phyloP scores from a whole-genome alignment of 495 filamentous ascomycete genomes.

The Penicillium paxilli region DNA sequence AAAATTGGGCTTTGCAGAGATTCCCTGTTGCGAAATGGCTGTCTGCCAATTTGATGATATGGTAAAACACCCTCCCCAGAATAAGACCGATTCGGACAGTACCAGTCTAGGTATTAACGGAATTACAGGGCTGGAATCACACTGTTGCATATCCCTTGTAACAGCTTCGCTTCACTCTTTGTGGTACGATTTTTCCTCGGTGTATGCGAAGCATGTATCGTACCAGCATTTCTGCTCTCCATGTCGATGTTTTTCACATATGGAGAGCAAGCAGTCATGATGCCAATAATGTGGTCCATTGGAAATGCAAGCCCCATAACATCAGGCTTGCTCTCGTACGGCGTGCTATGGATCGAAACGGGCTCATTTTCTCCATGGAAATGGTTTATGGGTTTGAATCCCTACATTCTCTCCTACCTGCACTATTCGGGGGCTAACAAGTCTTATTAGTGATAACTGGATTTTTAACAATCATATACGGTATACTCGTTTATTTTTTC shows the following conservation, averaged over 20 bases:
- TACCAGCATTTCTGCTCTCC: slow-evolving; percentile 39
- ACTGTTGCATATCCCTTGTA: slow-evolving; percentile 37
- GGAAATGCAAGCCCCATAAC: slow-evolving; percentile 43
- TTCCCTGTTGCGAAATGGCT: slow-evolving; percentile 43
- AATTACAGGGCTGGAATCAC: slow-evolving; percentile 31
- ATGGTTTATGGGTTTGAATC: slow-evolving; percentile 36
- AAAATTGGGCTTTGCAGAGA: slow-evolving; percentile 41
- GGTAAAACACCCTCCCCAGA: slow-evolving; percentile 14
- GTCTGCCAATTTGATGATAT: slow-evolving; percentile 36
- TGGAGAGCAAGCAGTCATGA: slow-evolving; percentile 40
- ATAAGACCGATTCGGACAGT: neutral
- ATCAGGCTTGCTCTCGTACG: slow-evolving; percentile 41
- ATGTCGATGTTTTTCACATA: slow-evolving; percentile 48
- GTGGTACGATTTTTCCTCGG: slow-evolving; percentile 43
- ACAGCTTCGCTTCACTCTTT: slow-evolving; percentile 39
- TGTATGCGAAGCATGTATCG: slow-evolving; percentile 40
- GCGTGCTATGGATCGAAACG: slow-evolving; percentile 43
- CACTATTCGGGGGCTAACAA: neutral
- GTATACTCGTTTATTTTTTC: slow-evolving; percentile 47
- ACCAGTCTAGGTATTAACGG: neutral
- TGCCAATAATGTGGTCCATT: slow-evolving; percentile 45
- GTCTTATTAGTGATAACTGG: slow-evolving; percentile 40
- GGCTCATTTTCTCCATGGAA: slow-evolving; percentile 40
- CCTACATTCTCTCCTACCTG: too few species aligned
- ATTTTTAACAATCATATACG: slow-evolving; percentile 50